Conservation (phyloP, 495 filamentous ascomycete species). For the Durotheca rogersii region DNA sequence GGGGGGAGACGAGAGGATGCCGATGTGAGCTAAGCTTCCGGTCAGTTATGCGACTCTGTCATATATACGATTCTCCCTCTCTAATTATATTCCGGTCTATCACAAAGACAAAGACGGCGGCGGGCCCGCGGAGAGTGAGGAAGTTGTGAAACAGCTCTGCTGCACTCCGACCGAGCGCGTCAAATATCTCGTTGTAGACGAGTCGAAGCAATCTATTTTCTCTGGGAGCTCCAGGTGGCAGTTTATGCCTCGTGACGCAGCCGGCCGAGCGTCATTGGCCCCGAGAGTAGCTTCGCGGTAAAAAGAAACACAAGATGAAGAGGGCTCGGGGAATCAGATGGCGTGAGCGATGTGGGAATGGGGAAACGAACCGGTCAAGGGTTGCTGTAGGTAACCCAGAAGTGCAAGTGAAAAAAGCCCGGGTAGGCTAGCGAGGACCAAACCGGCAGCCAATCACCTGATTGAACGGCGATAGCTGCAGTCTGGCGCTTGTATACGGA, state of each 20-base stretch:
- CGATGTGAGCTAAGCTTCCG: constrained; percentile 28
- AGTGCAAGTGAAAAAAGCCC: constrained; percentile 14
- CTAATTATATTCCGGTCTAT: constrained; percentile 20
- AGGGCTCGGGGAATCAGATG: constrained; percentile 20
- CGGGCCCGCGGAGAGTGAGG: no score
- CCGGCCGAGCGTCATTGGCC: constrained; percentile 24
- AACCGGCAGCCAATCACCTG: constrained; percentile 25
- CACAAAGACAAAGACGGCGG: constrained; percentile 25
- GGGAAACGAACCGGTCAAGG: constrained; percentile 24
- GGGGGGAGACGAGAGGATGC: constrained; percentile 16
- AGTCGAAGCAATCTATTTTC: constrained; percentile 28
- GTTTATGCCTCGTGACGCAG: constrained; percentile 29
- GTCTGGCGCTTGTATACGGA: constrained; percentile 13
- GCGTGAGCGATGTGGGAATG: constrained; percentile 22
- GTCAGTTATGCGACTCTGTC: constrained; percentile 34
- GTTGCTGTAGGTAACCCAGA: constrained; percentile 23
- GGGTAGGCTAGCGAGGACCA: constrained; percentile 21
- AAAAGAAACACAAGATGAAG: constrained; percentile 15
- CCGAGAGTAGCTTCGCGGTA: constrained; percentile 17
- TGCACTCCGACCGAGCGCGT: constrained; percentile 23
- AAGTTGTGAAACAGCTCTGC: constrained; percentile 7
- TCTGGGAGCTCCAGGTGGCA: constrained; percentile 26
- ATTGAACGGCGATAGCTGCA: constrained; percentile 18
- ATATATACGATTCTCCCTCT: constrained; percentile 16
- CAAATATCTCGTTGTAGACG: constrained; percentile 14